phyloP scores from a whole-genome alignment of 305 asterid species.

The Fraxinus xanthoxyloides region DNA sequence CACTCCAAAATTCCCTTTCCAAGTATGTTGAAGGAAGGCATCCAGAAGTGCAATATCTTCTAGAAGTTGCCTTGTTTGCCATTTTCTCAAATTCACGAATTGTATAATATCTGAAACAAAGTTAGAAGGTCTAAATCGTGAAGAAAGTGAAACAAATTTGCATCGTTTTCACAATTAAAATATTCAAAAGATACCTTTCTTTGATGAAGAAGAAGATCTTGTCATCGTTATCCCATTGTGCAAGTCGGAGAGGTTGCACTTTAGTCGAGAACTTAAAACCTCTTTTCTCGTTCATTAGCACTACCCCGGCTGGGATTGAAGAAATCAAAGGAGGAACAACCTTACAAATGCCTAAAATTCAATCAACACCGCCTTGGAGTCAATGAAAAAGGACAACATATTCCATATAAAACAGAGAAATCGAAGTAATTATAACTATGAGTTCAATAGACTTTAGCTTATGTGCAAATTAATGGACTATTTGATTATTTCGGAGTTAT shows the following conservation, averaged over 20 bases:
- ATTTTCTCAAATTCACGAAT: constrained; percentile 42
- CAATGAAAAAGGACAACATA: not conserved
- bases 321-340: constrained; percentile 36
- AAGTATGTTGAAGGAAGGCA: constrained; percentile 34
- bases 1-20: constrained; percentile 48
- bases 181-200: constrained; percentile 26
- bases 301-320: constrained; percentile 39
- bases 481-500: not conserved
- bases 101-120: constrained; percentile 27
- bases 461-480: not conserved
- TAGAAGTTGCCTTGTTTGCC: constrained; percentile 40
- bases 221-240: constrained; percentile 35
- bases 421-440: not conserved
- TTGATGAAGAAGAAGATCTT: constrained; percentile 28
- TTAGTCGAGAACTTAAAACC: constrained; percentile 39
- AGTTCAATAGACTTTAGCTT: not conserved
- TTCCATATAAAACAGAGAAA: not conserved
- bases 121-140: not conserved
- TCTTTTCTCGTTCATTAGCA: constrained; percentile 30
- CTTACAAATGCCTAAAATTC: constrained; percentile 44
- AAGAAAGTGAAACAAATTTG: not conserved
- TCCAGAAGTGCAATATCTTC: constrained; percentile 35
- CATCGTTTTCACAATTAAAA: not conserved
- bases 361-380: not conserved
- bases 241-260: constrained; percentile 41